A percentile compares a stretch with the other conserved stretches of the same genome.
Evolutionary conservation across 2,329 filamentous ascomycete genomes (phyloP).

Genomic region (Cladosporium sp.): DNA sequence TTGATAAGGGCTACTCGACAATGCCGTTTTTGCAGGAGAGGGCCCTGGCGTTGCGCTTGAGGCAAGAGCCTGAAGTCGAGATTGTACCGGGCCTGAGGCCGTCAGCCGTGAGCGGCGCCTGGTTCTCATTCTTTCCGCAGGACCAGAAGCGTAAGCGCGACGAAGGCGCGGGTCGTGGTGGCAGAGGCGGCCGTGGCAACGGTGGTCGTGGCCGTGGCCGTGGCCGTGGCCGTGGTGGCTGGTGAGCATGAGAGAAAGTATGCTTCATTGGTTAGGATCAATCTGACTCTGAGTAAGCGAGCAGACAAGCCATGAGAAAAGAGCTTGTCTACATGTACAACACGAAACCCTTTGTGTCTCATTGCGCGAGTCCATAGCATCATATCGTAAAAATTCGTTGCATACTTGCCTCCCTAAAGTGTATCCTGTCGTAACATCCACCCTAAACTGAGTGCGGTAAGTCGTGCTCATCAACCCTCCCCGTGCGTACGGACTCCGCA

Average conservation of each 20-base stretch:
- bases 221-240: neutral
- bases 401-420: neutral
- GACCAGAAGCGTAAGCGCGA: neutral
- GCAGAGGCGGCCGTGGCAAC: neutral
- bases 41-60: constrained; percentile 23
- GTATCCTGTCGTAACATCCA: neutral
- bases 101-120: neutral
- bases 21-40: constrained; percentile 24
- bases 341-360: neutral
- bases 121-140: neutral
- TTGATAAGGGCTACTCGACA: constrained; percentile 25
- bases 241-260: neutral
- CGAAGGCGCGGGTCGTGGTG: neutral
- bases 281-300: neutral
- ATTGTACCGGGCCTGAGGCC: neutral
- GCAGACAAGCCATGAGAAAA: neutral
- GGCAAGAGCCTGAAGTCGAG: constrained; percentile 17
- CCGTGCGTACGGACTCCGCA: neutral
- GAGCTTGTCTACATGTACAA: neutral
- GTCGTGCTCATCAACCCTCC: neutral
- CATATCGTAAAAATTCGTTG: neutral
- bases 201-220: neutral
- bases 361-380: neutral
- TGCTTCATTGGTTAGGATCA: neutral
- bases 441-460: neutral